Evolutionary conservation across 176 grass and related monocot genomes (phyloP), one percentile per base, ranked within the genome.

Genomic region (Phyllostachys edulis): DNA sequence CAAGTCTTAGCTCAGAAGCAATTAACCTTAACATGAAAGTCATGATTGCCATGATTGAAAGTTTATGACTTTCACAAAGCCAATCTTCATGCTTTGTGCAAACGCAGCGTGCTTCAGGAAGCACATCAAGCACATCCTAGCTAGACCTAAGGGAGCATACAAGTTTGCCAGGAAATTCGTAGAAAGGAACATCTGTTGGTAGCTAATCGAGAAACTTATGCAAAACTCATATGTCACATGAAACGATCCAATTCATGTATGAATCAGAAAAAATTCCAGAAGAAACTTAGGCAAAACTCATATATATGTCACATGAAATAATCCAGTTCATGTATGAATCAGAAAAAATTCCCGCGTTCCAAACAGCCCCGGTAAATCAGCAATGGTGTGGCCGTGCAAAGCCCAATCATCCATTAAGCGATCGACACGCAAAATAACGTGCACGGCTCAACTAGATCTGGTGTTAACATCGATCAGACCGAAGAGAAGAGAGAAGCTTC

Each of bases 1-100:
- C 46, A 4, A 73, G 65, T 47, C 87, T 90, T 93, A 93, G 63
- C 47, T 79, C 20, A 64, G 80, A 90, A 90, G 91, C 57, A 92
- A 90, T 67, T 47, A 80, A 21, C 73, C 67, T 73, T 64, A 45
- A 17, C 21, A 83, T 36, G 68, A 59, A 76, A 36, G 78, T 47
- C 69, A 69, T 77, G 52, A 82, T 77, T 77, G 34, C 74, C 73
- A 14, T 44, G 73, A 46, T n/a, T 82, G 64, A 82, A 88, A 47
- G 42, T 26, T 59, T 57, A n/a, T 39, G 32, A 34, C 79, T 52
- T 88, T 55, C 55, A 6, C 73, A 32, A 63, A 47, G n/a, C 23
- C 57, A 32, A 49, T 52, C 27, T 11, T 1, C 27, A 20, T 52
- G 45, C 49, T 38, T 75, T 37, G 13, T 75, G 7, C 4, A 1